These are phyloP conservation scores for Mentha longifolia DNA, from an alignment of 257 asterid species.

Conservation along the genomic window DNA sequence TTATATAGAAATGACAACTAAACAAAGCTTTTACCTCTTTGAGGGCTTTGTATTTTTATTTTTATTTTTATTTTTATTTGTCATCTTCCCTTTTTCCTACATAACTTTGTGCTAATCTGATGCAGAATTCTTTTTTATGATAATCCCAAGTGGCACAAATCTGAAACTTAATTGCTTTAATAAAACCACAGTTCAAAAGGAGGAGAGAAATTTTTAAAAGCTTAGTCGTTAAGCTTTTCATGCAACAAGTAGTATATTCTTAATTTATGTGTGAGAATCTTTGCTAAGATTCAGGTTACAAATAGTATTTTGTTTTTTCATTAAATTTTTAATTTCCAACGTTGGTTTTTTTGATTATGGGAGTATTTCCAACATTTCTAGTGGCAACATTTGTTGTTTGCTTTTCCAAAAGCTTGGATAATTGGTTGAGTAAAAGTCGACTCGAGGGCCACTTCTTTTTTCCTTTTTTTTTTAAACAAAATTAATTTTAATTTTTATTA, in stretches of 20 bases:
- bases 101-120: constrained; percentile 58
- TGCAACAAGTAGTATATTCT: constrained; percentile 24
- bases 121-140: constrained; percentile 43
- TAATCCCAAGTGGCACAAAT: constrained; percentile 25
- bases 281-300: constrained; percentile 36
- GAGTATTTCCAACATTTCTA: constrained; percentile 18
- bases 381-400: constrained; percentile 32
- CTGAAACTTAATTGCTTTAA: constrained; percentile 29
- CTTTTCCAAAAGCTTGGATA: constrained; percentile 53
- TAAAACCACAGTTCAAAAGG: constrained; percentile 32
- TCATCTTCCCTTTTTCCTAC: constrained; percentile 45
- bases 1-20: constrained; percentile 40
- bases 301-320: background rate
- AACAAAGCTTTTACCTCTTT: constrained; percentile 26
- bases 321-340: background rate
- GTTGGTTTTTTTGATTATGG: constrained; percentile 22
- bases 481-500: background rate
- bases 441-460: constrained; percentile 39
- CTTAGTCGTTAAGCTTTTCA: constrained; percentile 31
- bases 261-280: constrained; percentile 38
- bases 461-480: background rate
- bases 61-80: constrained; percentile 28
- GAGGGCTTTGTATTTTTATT: background rate
- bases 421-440: constrained; percentile 32
- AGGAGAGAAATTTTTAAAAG: constrained; percentile 1